These are phyloP conservation scores for Mangifera indica DNA, from an alignment of 345 rosid species.

Conservation along the genomic window DNA sequence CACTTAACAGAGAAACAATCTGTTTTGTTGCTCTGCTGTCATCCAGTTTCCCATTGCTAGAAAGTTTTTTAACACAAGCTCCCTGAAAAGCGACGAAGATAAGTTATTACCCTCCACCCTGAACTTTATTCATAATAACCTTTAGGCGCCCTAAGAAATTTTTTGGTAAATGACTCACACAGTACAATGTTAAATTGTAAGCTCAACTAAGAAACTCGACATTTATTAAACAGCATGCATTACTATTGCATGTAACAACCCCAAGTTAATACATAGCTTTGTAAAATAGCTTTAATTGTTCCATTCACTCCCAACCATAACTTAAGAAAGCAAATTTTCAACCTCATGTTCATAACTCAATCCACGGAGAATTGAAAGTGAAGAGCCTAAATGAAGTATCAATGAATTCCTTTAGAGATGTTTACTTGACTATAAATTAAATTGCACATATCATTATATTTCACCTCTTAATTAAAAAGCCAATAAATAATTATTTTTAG, in stretches of 20 bases:
- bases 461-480: neutral
- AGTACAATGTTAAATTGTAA: neutral
- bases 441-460: neutral
- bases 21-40: constrained; percentile 88
- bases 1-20: constrained; percentile 93
- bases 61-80: constrained; percentile 84
- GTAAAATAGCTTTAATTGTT: neutral
- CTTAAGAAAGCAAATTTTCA: neutral
- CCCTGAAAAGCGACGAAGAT: constrained; percentile 50
- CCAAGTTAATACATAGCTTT: neutral
- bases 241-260: neutral
- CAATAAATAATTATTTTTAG: neutral
- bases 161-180: neutral
- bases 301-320: constrained; percentile 6
- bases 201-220: constrained; percentile 8
- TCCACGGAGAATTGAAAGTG: constrained; percentile 2
- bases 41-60: constrained; percentile 70
- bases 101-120: neutral
- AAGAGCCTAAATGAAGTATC: neutral
- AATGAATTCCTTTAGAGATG: neutral
- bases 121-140: neutral
- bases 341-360: neutral
- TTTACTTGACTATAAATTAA: neutral
- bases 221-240: neutral
- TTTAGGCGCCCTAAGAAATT: neutral